phyloP scores from a whole-genome alignment of 805 yeast genomes.

The Suhomyces kilbournensis region DNA sequence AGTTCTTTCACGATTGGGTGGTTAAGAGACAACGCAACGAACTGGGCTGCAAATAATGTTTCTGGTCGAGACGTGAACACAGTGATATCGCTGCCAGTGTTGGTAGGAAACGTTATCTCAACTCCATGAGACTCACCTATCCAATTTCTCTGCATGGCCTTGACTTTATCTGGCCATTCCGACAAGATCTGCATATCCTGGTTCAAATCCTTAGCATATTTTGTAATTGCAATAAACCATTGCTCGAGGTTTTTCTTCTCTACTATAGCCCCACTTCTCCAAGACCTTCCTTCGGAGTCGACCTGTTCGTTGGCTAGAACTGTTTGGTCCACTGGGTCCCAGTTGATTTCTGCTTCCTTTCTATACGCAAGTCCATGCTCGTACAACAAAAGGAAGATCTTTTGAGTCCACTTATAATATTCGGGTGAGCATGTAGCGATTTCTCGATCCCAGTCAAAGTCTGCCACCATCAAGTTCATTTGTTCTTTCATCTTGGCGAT shows the following conservation, averaged over 20 bases:
- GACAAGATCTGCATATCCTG: constrained; percentile 59
- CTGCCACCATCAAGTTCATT: constrained; percentile 72
- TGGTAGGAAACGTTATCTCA: constrained; percentile 52
- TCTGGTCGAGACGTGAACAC: constrained; percentile 90
- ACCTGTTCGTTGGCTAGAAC: constrained; percentile 96
- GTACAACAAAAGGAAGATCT: constrained; percentile 69
- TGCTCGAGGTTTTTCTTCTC: constrained; percentile 80
- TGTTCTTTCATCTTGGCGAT: constrained; percentile 85
- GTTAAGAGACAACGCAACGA: constrained; percentile 69
- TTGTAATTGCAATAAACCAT: constrained; percentile 92
- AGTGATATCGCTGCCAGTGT: constrained; percentile 25
- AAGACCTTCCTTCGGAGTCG: constrained; percentile 82
- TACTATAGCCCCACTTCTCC: constrained; percentile 96
- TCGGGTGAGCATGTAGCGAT: constrained; percentile 81
- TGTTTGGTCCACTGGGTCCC: constrained; percentile 97
- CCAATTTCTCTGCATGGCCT: constrained; percentile 91
- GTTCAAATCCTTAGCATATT: constrained; percentile 66
- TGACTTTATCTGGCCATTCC: constrained; percentile 88
- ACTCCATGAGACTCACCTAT: constrained; percentile 86
- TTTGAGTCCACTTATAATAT: constrained; percentile 91
- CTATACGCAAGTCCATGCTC: constrained; percentile 83
- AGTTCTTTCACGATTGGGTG: constrained; percentile 56
- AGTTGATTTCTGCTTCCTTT: constrained; percentile 83
- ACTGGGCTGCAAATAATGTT: constrained; percentile 80
- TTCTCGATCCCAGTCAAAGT: constrained; percentile 93